These are phyloP conservation scores for Metschnikowia chrysomelidarum DNA, from an alignment of 805 yeast species.

Conservation along the genomic window DNA sequence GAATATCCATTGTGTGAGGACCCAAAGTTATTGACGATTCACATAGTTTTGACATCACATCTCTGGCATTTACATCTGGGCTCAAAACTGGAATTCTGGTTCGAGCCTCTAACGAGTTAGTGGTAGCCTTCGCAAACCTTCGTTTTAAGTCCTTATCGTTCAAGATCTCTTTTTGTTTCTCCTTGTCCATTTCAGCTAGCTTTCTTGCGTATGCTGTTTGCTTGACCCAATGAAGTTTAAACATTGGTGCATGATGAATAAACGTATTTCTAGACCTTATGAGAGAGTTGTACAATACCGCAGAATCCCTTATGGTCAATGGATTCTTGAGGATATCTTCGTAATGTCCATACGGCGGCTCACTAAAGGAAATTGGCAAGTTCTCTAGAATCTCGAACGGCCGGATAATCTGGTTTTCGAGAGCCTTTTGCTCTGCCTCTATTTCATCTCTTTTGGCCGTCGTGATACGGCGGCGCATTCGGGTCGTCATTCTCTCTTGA, in stretches of 20 bases:
- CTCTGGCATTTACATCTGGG: slow-evolving; percentile 57
- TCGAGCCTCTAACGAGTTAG: slow-evolving; percentile 18
- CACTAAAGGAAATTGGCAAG: slow-evolving; percentile 62
- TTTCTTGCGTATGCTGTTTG: slow-evolving; percentile 55
- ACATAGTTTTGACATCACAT: slow-evolving; percentile 83
- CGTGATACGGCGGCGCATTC: slow-evolving; percentile 45
- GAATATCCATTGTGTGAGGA: slow-evolving; percentile 75
- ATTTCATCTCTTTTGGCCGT: slow-evolving; percentile 41
- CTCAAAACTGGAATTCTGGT: slow-evolving; percentile 36
- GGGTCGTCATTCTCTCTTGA: slow-evolving; percentile 33
- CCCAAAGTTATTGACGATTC: slow-evolving; percentile 74
- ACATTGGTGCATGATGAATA: slow-evolving; percentile 64
- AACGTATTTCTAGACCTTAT: slow-evolving; percentile 63
- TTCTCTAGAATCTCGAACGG: slow-evolving; percentile 68
- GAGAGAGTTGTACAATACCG: slow-evolving; percentile 67
- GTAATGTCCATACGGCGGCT: slow-evolving; percentile 58
- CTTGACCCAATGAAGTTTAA: slow-evolving; percentile 77
- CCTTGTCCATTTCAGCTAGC: slow-evolving; percentile 36
- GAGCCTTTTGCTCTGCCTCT: slow-evolving; percentile 38
- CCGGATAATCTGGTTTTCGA: slow-evolving; percentile 39
- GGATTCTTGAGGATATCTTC: slow-evolving; percentile 58
- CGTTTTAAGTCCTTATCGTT: slow-evolving; percentile 16
- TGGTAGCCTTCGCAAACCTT: slow-evolving; percentile 21
- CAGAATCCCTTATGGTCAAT: slow-evolving; percentile 67
- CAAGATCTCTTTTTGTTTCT: slow-evolving; percentile 19